Conservation (phyloP, 805 yeast species). For the Metschnikowia peoriensis region DNA sequence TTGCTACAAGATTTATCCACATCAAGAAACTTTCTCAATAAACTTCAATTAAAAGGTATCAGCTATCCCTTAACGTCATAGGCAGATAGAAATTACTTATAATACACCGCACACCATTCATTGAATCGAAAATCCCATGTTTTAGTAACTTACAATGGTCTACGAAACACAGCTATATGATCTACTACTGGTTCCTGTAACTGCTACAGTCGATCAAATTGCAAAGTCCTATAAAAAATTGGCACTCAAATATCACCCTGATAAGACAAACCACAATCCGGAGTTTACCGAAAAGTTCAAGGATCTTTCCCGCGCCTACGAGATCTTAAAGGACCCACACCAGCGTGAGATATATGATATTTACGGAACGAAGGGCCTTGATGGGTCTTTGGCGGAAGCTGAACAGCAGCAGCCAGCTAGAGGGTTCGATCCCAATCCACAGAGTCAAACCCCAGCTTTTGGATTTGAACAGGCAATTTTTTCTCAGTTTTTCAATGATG, state of each 20-base stretch:
- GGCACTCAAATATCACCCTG: conserved; percentile 63
- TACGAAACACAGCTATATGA: conserved; percentile 34
- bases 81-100: background rate
- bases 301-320: conserved; percentile 65
- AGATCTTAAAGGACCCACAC: conserved; percentile 49
- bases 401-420: conserved; percentile 4
- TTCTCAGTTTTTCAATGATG: conserved; percentile 36
- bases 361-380: conserved; percentile 48
- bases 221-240: conserved; percentile 40
- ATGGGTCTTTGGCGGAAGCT: conserved; percentile 21
- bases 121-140: background rate
- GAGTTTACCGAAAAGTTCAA: conserved; percentile 55
- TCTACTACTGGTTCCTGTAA: conserved; percentile 29
- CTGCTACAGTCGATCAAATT: conserved; percentile 38
- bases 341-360: conserved; percentile 51
- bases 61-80: too few relatives aligned
- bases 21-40: too few relatives aligned
- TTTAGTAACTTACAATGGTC: conserved; percentile 14
- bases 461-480: conserved; percentile 23
- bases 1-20: background rate
- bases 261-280: conserved; percentile 52
- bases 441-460: conserved; percentile 8
- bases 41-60: too few relatives aligned
- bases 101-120: background rate
- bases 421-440: background rate